These are phyloP conservation scores for Diaporthe batatas DNA, from an alignment of 2,329 filamentous ascomycete species.

Conservation along the genomic window DNA sequence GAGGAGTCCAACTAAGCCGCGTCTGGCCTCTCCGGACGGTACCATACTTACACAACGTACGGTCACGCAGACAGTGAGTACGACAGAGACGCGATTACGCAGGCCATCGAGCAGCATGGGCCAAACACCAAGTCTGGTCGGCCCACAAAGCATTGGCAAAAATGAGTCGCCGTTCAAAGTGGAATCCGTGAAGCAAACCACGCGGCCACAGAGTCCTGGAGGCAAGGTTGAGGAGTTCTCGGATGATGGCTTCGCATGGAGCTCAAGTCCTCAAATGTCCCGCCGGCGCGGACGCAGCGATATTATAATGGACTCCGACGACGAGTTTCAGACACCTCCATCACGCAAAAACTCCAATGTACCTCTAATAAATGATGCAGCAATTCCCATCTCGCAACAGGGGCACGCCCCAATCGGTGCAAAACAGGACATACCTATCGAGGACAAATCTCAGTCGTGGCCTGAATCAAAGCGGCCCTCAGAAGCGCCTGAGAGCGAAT, in stretches of 20 bases:
- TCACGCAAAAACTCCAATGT: slow-evolving; percentile 49
- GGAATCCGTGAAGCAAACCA: background rate
- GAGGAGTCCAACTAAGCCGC: slow-evolving; percentile 40
- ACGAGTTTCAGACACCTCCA: slow-evolving; percentile 63
- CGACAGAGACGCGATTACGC: slow-evolving; percentile 43
- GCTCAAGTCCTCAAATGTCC: slow-evolving; percentile 43
- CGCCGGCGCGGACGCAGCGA: slow-evolving; percentile 45
- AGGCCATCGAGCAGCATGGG: slow-evolving; percentile 35
- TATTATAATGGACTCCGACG: slow-evolving; percentile 69
- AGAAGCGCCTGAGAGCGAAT: background rate
- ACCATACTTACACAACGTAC: slow-evolving; percentile 44
- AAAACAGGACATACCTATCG: background rate
- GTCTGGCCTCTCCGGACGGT: slow-evolving; percentile 34
- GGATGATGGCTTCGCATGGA: slow-evolving; percentile 39
- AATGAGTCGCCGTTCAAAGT: slow-evolving; percentile 40
- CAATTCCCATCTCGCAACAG: slow-evolving; percentile 18
- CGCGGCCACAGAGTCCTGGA: background rate
- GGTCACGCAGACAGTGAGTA: slow-evolving; percentile 45
- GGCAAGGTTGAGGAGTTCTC: slow-evolving; percentile 7
- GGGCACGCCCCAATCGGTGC: slow-evolving; percentile 3
- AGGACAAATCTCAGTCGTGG: background rate
- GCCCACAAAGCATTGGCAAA: slow-evolving; percentile 10
- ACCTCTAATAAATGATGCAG: slow-evolving; percentile 47
- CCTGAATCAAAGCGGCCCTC: slow-evolving; percentile 11
- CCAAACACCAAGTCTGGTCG: slow-evolving; percentile 12